Evolutionary conservation across 345 rosid species (phyloP).

Genomic region (Camelina sativa): DNA sequence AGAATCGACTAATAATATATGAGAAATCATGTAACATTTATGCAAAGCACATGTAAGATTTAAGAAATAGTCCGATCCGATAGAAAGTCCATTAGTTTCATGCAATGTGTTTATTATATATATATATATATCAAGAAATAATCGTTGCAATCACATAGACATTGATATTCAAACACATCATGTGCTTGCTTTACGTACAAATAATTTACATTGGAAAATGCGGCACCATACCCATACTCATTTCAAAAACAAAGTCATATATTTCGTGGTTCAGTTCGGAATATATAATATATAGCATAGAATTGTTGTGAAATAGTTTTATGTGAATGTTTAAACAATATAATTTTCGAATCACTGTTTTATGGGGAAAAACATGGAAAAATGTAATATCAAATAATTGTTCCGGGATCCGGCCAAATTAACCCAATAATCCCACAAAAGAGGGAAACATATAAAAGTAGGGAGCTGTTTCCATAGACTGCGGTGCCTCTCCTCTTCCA

Average conservation of each 20-base stretch:
- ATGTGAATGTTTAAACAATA: not conserved
- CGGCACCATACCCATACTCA: not conserved
- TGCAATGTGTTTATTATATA: not conserved
- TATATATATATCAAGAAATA: not conserved
- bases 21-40: slow-evolving; percentile 24
- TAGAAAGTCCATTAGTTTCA: not conserved
- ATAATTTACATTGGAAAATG: slow-evolving; percentile 11
- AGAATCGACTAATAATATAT: slow-evolving; percentile 1
- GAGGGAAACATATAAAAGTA: slow-evolving; percentile 33
- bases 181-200: slow-evolving; percentile 5
- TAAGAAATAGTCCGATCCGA: slow-evolving; percentile 11
- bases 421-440: slow-evolving; percentile 23
- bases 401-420: slow-evolving; percentile 33
- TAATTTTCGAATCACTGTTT: not conserved
- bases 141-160: slow-evolving; percentile 24
- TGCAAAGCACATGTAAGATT: slow-evolving; percentile 29
- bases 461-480: slow-evolving; percentile 36
- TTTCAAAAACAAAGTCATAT: not conserved
- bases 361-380: not conserved
- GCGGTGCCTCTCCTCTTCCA: slow-evolving; percentile 35
- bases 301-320: not conserved
- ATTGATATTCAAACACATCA: slow-evolving; percentile 31
- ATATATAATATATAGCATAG: too few species aligned
- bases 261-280: not conserved
- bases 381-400: slow-evolving; percentile 6